A percentile compares a stretch with the other conserved stretches of the same genome.
Evolutionary conservation across 352 stramenopile species (phyloP).

Genomic region (Globisporangium acanthophoron): DNA sequence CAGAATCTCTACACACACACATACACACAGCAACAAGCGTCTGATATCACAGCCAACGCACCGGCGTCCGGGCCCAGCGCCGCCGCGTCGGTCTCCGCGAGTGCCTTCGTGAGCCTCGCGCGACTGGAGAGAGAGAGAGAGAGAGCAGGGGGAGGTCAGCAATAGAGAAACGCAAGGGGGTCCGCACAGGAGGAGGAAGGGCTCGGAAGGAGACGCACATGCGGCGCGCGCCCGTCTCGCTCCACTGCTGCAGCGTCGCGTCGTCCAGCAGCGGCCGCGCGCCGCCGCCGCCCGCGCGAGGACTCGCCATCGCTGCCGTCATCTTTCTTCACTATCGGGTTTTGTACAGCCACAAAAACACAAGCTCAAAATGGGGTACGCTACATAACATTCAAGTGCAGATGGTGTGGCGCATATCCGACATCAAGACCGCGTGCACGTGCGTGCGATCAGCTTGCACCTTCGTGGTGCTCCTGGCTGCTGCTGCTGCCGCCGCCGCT

Average conservation of each 20-base stretch:
- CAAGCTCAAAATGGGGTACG: too few relatives aligned
- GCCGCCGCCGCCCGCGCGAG: conserved; percentile 19
- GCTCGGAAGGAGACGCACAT: conserved; percentile 29
- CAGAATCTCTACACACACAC: not conserved
- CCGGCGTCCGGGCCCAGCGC: conserved; percentile 17
- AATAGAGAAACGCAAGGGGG: not conserved
- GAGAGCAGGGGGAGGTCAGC: not conserved
- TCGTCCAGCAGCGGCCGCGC: conserved; percentile 43
- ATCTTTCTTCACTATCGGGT: conserved; percentile 6
- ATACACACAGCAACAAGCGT: not conserved
- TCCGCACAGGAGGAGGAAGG: not conserved
- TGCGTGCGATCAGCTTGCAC: too few relatives aligned
- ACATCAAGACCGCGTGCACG: too few relatives aligned
- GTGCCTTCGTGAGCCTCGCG: conserved; percentile 27
- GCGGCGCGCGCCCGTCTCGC: conserved; percentile 41
- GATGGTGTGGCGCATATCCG: too few relatives aligned
- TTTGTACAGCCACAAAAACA: not conserved
- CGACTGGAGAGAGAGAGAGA: conserved; percentile 19
- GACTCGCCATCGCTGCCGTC: conserved; percentile 14
- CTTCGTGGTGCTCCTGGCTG: too few relatives aligned
- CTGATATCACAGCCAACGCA: conserved; percentile 10
- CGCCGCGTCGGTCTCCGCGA: conserved; percentile 16
- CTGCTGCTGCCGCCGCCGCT: too few relatives aligned
- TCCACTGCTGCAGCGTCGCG: conserved; percentile 55
- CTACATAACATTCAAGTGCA: too few relatives aligned